Evolutionary conservation across 1,139 yeast genomes (phyloP).

Genomic region (Williopsis jadinii): DNA sequence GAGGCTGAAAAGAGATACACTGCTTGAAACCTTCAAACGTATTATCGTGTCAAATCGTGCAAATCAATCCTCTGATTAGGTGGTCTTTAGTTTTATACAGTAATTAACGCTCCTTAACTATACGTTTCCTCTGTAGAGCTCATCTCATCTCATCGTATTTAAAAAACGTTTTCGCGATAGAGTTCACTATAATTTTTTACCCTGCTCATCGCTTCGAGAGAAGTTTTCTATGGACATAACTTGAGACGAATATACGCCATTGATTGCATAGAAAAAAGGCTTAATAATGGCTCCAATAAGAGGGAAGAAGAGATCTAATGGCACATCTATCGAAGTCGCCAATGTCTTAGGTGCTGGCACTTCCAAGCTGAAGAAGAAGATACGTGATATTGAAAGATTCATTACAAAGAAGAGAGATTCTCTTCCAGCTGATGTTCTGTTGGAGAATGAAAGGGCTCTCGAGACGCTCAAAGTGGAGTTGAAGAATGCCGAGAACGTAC

Average conservation of each 20-base stretch:
- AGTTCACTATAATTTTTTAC: too few species aligned
- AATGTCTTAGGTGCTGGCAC: slow-evolving; percentile 30
- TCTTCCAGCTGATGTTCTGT: slow-evolving; percentile 67
- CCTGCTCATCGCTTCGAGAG: too few species aligned
- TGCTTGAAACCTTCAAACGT: slow-evolving; percentile 1
- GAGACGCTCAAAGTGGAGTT: slow-evolving; percentile 67
- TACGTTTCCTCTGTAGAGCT: too few species aligned
- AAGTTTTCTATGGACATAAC: too few species aligned
- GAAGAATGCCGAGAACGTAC: slow-evolving; percentile 41
- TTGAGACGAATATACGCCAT: too few species aligned
- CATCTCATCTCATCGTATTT: too few species aligned
- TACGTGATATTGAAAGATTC: slow-evolving; percentile 77
- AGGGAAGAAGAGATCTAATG: slow-evolving; percentile 7
- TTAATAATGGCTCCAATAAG: slow-evolving; percentile 13
- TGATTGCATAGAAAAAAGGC: neutral
- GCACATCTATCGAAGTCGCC: slow-evolving; percentile 26
- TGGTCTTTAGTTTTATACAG: too few species aligned
- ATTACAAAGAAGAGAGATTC: slow-evolving; percentile 44
- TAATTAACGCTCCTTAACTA: too few species aligned
- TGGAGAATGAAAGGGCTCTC: slow-evolving; percentile 82
- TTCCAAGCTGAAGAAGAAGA: slow-evolving; percentile 66
- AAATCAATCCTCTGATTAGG: too few species aligned
- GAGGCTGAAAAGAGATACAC: slow-evolving; percentile 64
- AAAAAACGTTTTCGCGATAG: too few species aligned
- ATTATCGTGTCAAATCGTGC: too few species aligned